Evolutionary conservation across 208 protist genomes (phyloP), one percentile per base, ranked within the genome.

Genomic region (Kentomonas sorsogonicus): DNA sequence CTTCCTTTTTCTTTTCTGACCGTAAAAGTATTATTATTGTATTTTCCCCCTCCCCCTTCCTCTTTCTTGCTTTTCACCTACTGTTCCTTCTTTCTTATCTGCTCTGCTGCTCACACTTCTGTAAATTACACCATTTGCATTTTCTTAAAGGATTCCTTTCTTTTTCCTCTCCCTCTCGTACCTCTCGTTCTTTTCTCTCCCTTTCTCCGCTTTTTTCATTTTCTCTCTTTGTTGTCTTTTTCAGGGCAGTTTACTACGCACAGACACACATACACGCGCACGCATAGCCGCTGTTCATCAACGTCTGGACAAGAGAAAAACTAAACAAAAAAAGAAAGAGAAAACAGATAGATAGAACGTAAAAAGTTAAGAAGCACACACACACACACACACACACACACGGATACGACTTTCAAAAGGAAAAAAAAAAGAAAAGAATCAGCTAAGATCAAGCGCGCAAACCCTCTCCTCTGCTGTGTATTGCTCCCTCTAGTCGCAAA

Each of bases 11-110:
- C 7, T 38, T 38, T 38, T 38, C 7, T 38, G 5, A 38, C 11
- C 11, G 33, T 38, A 15, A 5, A 15, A 15, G 7, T 38, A 5
- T 38, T 11, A 38, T 38, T 5, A 38, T 38, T 38, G 33, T 38
- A 38, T 38, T 5, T 11, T 5, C 11, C 11, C 33, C 5, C 33
- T 15, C 11, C 5, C 11, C 7, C 33, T 30, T 23, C 38, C 60
- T 48, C 40, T 47, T 23, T 53, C 25, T 46, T 63, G 45, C 4
- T 55, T 57, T 57, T 51, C 50, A 10, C 44, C 53, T 54, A 36
- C 39, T 62, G 26, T 47, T 66, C 33, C 39, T 50, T 50, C 43
- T 60, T 22, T 55, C 56, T 34, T 69, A 31, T 30, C 36, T 56
- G 38, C 10, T 53, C 22, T 65, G 0, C 20, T 46, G 41, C 39